Base-by-base conservation (phyloP, 805 yeast genomes). In the Komagataella mondaviorum region DNA sequence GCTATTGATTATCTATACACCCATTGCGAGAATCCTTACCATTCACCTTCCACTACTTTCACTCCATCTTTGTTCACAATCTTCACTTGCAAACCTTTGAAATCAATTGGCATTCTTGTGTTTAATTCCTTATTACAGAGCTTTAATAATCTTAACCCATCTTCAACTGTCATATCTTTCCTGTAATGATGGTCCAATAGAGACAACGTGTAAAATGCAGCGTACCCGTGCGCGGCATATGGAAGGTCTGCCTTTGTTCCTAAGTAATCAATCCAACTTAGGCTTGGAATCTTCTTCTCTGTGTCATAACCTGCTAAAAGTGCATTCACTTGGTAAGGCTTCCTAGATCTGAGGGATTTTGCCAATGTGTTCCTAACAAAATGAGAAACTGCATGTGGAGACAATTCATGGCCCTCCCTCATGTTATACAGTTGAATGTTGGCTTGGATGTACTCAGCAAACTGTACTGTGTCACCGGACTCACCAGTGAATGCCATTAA, bases 171-270 rank as follows among this genome's bases (percentile, higher is more conserved):
- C 81, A 90, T 78, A 59, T 82, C 90, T 46, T 81, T 74, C 63
- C 83, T 77, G 69, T 90, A 89, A 68, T 89, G 96, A 59, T 84
- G 89, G 71, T 93, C 99, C 57, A 93, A 74, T 56, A 91, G 71
- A 1, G 98, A 86, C 66, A 88, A 77, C 36, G 96, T 82, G 66
- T 93, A 93, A 68, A 91, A 93, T 1, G 95, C 96, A n/a, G 98
- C 96, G 63, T 93, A 93, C 10, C 99, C 99, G 65, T 93, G 99
- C 1, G 98, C 98, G 16, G 95, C 96, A 63, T 93, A 93, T 14
- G 99, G 98, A 53, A 93, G 73, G 54, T 83, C 88, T 14, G 83
- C 95, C 57, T 83, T 80, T 2, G 99, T 87, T 6, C 99, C 99
- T 57, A 93, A 71, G 66, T 93, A 93, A 65, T 93, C 99, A 57